Evolutionary conservation across 768 basidiomycete genomes (phyloP).

Genomic region (Tulasnella sp.): DNA sequence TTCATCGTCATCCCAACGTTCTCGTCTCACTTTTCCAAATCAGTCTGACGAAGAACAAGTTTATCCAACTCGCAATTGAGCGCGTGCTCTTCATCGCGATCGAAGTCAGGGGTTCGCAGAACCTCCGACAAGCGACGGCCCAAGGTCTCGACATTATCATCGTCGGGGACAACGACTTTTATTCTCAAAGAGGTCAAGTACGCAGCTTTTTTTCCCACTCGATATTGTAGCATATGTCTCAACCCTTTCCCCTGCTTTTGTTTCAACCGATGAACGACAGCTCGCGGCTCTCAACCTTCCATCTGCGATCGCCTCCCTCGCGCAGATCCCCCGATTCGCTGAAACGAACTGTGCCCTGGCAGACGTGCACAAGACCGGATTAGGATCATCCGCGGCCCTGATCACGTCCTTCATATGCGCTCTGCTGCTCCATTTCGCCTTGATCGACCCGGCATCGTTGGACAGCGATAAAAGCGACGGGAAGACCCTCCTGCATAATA

Average conservation of each 20-base stretch:
- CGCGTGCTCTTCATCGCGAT: conserved; percentile 55
- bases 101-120: conserved; percentile 41
- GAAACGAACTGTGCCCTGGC: conserved; percentile 53
- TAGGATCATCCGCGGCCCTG: conserved; percentile 92
- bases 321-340: conserved; percentile 62
- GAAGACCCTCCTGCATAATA: conserved; percentile 65
- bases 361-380: conserved; percentile 94
- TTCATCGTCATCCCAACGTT: neutral
- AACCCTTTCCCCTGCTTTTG: neutral
- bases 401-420: conserved; percentile 89
- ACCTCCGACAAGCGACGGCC: conserved; percentile 34
- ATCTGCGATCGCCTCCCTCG: conserved; percentile 48
- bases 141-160: conserved; percentile 64
- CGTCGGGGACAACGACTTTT: conserved; percentile 93
- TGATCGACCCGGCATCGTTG: conserved; percentile 44
- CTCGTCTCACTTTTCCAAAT: neutral
- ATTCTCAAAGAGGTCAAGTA: conserved; percentile 84
- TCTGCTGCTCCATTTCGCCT: conserved; percentile 61
- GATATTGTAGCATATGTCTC: neutral
- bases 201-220: neutral
- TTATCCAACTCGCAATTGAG: conserved; percentile 80
- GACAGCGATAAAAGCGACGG: conserved; percentile 33
- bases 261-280: conserved; percentile 29
- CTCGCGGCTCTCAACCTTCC: conserved; percentile 51
- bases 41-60: conserved; percentile 55